A percentile compares a stretch with the other conserved stretches of the same genome.
Conservation (phyloP, 495 filamentous ascomycete genomes). For the Pseudomonodictys pantanalensis region DNA sequence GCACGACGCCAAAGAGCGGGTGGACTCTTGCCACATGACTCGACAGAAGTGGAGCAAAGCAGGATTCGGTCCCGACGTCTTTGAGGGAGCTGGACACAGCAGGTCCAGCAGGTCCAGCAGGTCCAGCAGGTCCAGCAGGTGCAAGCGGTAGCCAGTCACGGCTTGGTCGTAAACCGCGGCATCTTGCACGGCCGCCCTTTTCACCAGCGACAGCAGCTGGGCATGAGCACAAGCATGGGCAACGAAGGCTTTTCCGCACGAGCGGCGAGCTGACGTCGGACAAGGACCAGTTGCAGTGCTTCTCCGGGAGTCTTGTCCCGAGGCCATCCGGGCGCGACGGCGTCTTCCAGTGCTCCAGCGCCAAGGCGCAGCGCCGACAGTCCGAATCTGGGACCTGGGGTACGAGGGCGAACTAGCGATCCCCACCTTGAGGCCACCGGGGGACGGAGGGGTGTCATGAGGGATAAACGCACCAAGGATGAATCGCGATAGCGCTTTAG, state of each 20-base stretch:
- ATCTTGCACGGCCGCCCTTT: too few relatives aligned
- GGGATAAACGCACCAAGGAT: slow-evolving; percentile 25
- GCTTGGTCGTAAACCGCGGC: too few relatives aligned
- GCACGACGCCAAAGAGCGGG: too few relatives aligned
- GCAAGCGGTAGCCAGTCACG: not conserved
- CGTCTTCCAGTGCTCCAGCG: not conserved
- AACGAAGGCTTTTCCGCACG: slow-evolving; percentile 22
- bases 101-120: not conserved
- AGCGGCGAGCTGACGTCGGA: slow-evolving; percentile 18
- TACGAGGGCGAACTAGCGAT: slow-evolving; percentile 15
- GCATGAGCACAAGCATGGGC: too few relatives aligned
- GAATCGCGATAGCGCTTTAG: too few relatives aligned
- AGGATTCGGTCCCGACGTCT: too few relatives aligned
- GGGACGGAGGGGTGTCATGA: slow-evolving; percentile 26
- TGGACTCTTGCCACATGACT: too few relatives aligned
- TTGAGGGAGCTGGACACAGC: not conserved
- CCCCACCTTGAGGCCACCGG: slow-evolving; percentile 12
- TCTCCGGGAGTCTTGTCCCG: slow-evolving; percentile 22
- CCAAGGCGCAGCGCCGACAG: slow-evolving; percentile 12
- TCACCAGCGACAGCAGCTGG: too few relatives aligned
- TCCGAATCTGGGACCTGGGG: slow-evolving; percentile 29
- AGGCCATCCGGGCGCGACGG: slow-evolving; percentile 25
- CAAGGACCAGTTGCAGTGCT: not conserved
- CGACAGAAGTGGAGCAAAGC: too few relatives aligned
- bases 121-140: not conserved